phyloP scores from a whole-genome alignment of 2,329 filamentous ascomycete species.

The Hansfordia pulvinata region DNA sequence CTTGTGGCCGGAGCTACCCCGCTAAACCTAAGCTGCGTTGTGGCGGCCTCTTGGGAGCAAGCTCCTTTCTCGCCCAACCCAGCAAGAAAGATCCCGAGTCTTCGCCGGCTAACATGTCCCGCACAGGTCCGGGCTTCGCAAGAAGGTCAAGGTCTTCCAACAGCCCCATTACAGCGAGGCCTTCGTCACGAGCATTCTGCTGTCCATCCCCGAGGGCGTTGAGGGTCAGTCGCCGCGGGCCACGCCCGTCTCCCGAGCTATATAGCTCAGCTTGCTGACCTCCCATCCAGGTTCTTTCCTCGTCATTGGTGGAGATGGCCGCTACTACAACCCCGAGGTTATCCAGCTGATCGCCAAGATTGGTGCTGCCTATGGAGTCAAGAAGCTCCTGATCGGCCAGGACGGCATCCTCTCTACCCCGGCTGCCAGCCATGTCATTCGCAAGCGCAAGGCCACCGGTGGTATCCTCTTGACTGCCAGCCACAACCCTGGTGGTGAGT shows the following conservation, averaged over 20 bases:
- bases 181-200: constrained; percentile 85
- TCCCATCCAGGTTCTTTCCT: constrained; percentile 51
- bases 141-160: constrained; percentile 98
- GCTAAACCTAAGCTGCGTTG: too few relatives aligned
- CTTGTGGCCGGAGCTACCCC: constrained; percentile 19
- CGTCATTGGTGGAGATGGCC: constrained; percentile 93
- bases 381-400: constrained; percentile 95
- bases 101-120: constrained; percentile 7
- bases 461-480: constrained; percentile 94
- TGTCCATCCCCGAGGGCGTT: constrained; percentile 90
- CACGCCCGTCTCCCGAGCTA: background rate
- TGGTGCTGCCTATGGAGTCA: constrained; percentile 89
- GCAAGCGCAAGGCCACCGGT: constrained; percentile 87
- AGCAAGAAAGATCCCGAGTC: too few relatives aligned
- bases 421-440: constrained; percentile 89
- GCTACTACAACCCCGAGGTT: constrained; percentile 94
- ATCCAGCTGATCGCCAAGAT: constrained; percentile 97
- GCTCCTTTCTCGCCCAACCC: too few relatives aligned
- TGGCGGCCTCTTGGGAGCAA: too few relatives aligned
- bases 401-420: constrained; percentile 94
- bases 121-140: constrained; percentile 87
- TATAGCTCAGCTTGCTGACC: background rate
- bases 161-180: constrained; percentile 90
- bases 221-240: constrained; percentile 38
- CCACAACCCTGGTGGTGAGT: constrained; percentile 90